Percentiles rank a stretch among this genome's conserved stretches.
Conservation (phyloP, 83 land plant genomes). For the Isoetes engelmannii region DNA sequence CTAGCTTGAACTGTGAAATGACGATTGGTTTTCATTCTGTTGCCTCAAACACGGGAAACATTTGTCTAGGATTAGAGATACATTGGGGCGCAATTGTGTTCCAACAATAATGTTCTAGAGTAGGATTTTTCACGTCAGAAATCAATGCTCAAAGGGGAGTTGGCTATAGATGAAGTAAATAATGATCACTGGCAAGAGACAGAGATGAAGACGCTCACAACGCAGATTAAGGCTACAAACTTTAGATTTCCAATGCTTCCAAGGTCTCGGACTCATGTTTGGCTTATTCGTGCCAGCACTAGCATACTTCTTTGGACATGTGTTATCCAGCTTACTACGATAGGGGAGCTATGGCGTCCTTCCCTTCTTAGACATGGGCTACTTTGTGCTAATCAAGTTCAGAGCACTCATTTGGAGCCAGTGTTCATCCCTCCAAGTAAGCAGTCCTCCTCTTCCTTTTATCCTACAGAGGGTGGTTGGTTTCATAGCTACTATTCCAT, state of each 20-base stretch:
- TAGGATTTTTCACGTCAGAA: neutral
- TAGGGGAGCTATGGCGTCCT: slow-evolving; percentile 14
- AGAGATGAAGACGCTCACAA: neutral
- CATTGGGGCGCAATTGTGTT: too few relatives aligned
- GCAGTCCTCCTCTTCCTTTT: neutral
- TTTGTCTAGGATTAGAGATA: too few relatives aligned
- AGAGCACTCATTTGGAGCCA: neutral
- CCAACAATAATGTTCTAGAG: neutral
- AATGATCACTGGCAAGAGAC: neutral
- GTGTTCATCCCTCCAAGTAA: neutral
- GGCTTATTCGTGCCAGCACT: slow-evolving; percentile 16
- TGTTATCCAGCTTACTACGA: slow-evolving; percentile 12
- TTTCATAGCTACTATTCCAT: neutral
- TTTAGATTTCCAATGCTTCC: slow-evolving; percentile 7
- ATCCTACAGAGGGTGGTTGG: neutral
- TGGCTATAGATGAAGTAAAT: neutral
- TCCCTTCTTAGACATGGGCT: neutral
- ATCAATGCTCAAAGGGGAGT: slow-evolving; percentile 2
- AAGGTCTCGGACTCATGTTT: slow-evolving; percentile 8
- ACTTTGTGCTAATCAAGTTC: neutral
- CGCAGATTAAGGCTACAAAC: neutral
- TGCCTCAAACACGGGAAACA: too few relatives aligned
- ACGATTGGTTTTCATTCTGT: too few relatives aligned
- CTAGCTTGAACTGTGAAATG: too few relatives aligned
- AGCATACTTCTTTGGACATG: slow-evolving; percentile 16